Evolutionary conservation across 2,329 filamentous ascomycete species (phyloP).

Genomic region (Aspergillus sp.): DNA sequence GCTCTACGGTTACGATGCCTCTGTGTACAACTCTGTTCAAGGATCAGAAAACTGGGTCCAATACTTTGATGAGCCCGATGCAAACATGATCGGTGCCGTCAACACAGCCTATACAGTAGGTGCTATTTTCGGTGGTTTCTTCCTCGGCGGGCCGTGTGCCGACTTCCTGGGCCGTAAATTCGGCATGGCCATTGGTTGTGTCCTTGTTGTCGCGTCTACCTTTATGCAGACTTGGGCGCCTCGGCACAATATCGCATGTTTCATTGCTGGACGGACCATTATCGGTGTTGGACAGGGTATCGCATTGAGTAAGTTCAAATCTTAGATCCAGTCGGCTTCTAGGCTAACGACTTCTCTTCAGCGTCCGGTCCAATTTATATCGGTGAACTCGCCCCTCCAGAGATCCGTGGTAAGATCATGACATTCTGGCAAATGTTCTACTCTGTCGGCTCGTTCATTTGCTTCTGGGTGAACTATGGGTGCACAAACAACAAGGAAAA

Average conservation of each 20-base stretch:
- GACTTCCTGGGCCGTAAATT: conserved; percentile 62
- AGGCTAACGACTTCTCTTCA: conserved; percentile 24
- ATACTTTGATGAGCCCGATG: conserved; percentile 55
- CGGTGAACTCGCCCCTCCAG: conserved; percentile 63
- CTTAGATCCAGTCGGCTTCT: neutral
- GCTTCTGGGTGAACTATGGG: conserved; percentile 66
- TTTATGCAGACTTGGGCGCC: conserved; percentile 69
- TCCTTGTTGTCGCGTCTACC: conserved; percentile 66
- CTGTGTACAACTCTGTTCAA: conserved; percentile 71
- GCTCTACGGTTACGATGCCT: conserved; percentile 72
- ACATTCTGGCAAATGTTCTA: conserved; percentile 70
- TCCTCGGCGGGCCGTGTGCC: conserved; percentile 64
- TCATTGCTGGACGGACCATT: conserved; percentile 67
- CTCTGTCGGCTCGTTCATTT: conserved; percentile 64
- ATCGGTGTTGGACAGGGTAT: conserved; percentile 71
- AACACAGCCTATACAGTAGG: conserved; percentile 72
- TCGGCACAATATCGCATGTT: conserved; percentile 60
- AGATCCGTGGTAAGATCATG: conserved; percentile 68
- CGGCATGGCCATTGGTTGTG: conserved; percentile 65
- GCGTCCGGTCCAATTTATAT: conserved; percentile 70
- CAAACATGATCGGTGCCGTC: conserved; percentile 54
- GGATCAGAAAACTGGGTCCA: conserved; percentile 65
- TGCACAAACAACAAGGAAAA: conserved; percentile 54
- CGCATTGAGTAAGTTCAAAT: conserved; percentile 54
- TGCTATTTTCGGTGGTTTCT: conserved; percentile 69